Conservation (phyloP, 371 early-diverging fungal species). For the Capillidium heterosporum region DNA sequence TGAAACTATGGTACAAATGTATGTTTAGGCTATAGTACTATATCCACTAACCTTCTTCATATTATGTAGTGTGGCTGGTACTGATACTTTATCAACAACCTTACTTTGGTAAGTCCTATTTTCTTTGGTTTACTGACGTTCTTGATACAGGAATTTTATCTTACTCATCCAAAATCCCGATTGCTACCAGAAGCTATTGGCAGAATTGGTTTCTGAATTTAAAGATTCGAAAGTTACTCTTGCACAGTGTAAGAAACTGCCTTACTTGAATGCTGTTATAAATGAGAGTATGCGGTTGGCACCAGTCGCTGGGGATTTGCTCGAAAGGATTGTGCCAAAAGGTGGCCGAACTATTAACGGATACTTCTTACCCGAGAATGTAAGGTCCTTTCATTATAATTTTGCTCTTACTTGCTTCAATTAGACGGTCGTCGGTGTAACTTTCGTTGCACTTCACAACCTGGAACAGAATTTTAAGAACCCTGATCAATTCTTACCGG, state of each 20-base stretch:
- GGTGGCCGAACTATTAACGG: slow-evolving; percentile 34
- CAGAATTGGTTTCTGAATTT: not conserved
- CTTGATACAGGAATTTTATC: not conserved
- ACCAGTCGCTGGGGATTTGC: not conserved
- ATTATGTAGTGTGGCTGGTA: not conserved
- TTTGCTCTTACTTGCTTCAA: not conserved
- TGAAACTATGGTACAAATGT: not conserved
- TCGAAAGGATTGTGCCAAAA: not conserved
- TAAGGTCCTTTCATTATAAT: not conserved
- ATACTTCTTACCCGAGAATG: slow-evolving; percentile 27
- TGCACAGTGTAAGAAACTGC: slow-evolving; percentile 5
- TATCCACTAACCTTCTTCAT: not conserved
- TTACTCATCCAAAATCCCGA: not conserved
- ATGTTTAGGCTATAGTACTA: not conserved
- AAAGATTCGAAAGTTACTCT: not conserved
- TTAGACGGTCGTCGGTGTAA: not conserved
- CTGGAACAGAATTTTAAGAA: not conserved
- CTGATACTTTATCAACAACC: not conserved
- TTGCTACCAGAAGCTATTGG: not conserved
- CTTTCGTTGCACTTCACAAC: not conserved
- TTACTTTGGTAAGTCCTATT: not conserved
- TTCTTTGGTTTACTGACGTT: not conserved
- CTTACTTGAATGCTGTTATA: slow-evolving; percentile 4
- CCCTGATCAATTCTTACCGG: not conserved
- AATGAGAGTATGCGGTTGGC: slow-evolving; percentile 5